These are phyloP conservation scores for Fusarium sp. DNA, from an alignment of 2,329 filamentous ascomycete genomes.

Conservation along the genomic window DNA sequence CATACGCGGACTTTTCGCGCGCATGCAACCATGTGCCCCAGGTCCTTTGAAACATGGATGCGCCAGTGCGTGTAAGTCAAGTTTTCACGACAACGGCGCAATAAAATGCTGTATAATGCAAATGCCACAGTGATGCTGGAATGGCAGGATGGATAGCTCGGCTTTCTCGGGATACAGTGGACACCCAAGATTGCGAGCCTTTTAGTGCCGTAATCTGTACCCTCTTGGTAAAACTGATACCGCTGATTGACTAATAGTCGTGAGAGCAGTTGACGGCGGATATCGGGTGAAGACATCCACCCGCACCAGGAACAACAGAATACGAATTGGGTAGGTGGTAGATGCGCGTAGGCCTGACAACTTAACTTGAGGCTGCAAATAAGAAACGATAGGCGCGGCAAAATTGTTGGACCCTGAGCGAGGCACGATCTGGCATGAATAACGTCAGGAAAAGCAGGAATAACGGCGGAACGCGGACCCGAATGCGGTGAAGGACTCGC, in stretches of 20 bases:
- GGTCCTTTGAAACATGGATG: constrained; percentile 22
- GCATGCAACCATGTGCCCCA: constrained; percentile 11
- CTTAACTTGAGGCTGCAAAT: constrained; percentile 8
- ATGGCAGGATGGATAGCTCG: background rate
- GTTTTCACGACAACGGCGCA: constrained; percentile 28
- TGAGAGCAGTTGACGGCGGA: constrained; percentile 10
- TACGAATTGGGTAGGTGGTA: constrained; percentile 1
- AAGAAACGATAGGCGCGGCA: constrained; percentile 34
- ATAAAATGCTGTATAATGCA: constrained; percentile 30
- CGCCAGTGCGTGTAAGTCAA: constrained; percentile 11
- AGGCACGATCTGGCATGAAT: constrained; percentile 3
- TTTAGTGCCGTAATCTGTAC: constrained; percentile 11
- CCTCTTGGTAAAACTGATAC: background rate
- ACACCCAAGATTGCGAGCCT: constrained; percentile 25
- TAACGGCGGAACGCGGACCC: constrained; percentile 6
- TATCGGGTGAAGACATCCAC: constrained; percentile 12
- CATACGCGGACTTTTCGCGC: constrained; percentile 8
- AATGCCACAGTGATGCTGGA: constrained; percentile 15
- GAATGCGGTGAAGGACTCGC: constrained; percentile 30
- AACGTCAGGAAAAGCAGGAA: constrained; percentile 15
- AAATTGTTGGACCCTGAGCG: constrained; percentile 6
- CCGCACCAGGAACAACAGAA: constrained; percentile 2
- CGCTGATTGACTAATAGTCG: background rate
- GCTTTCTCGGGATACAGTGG: constrained; percentile 40
- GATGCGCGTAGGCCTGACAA: background rate